phyloP scores from a whole-genome alignment of 2,329 filamentous ascomycete genomes.

The Monosporascus cannonballus region DNA sequence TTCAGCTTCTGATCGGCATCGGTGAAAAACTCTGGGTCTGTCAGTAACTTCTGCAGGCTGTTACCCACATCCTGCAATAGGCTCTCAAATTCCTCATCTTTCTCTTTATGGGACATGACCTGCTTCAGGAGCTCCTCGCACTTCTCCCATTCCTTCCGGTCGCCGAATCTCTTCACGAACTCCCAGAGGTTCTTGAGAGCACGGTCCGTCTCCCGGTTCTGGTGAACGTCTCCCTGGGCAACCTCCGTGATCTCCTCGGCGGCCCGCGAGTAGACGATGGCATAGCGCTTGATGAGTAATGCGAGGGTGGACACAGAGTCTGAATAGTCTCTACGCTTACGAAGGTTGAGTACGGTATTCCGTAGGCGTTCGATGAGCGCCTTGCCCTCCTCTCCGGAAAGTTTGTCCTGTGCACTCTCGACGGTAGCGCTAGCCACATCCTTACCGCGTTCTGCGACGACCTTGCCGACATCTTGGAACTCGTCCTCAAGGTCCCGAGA shows the following conservation, averaged over 20 bases:
- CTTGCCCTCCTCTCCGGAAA: slow-evolving; percentile 65
- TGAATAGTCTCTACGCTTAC: slow-evolving; percentile 73
- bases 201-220: slow-evolving; percentile 68
- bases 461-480: slow-evolving; percentile 48
- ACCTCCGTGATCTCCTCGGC: slow-evolving; percentile 60
- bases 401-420: slow-evolving; percentile 67
- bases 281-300: slow-evolving; percentile 70
- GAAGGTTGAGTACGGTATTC: slow-evolving; percentile 65
- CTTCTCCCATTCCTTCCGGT: slow-evolving; percentile 66
- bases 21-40: slow-evolving; percentile 80
- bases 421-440: slow-evolving; percentile 39
- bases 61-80: slow-evolving; percentile 68
- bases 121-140: slow-evolving; percentile 63
- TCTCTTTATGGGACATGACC: slow-evolving; percentile 66
- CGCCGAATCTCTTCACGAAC: slow-evolving; percentile 74
- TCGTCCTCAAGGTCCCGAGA: slow-evolving; percentile 59
- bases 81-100: slow-evolving; percentile 76
- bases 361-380: slow-evolving; percentile 72
- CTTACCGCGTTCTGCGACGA: slow-evolving; percentile 38
- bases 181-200: slow-evolving; percentile 77
- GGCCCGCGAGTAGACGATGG: slow-evolving; percentile 68
- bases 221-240: slow-evolving; percentile 63
- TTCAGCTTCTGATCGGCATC: slow-evolving; percentile 54
- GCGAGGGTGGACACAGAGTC: slow-evolving; percentile 78
- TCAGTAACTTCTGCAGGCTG: slow-evolving; percentile 74